Percentiles rank a stretch among this genome's conserved stretches.
phyloP scores from a whole-genome alignment of 208 protist genomes.

The Crithidia sp. region DNA sequence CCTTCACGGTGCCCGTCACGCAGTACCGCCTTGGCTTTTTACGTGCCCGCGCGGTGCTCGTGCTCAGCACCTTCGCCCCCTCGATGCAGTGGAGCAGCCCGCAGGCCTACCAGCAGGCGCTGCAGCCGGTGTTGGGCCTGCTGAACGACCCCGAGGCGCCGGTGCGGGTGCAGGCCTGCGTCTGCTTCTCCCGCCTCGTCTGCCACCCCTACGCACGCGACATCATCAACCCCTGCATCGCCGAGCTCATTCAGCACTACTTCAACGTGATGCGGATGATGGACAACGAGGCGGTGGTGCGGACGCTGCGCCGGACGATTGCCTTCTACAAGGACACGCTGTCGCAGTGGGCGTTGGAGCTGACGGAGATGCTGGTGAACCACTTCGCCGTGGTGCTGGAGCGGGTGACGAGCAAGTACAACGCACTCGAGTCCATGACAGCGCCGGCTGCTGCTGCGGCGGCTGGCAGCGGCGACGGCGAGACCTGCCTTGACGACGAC shows the following conservation, averaged over 20 bases:
- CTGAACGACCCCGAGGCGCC: slow-evolving; percentile 84
- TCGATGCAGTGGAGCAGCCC: slow-evolving; percentile 76
- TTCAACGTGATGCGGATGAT: slow-evolving; percentile 91
- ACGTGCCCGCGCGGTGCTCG: slow-evolving; percentile 78
- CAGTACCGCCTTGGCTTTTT: slow-evolving; percentile 80
- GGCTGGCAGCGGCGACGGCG: background rate
- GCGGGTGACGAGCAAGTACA: slow-evolving; percentile 56
- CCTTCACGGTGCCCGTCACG: slow-evolving; percentile 78
- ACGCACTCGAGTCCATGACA: slow-evolving; percentile 37
- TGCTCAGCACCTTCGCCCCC: slow-evolving; percentile 71
- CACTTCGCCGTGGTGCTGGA: slow-evolving; percentile 75
- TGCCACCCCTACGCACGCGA: slow-evolving; percentile 64
- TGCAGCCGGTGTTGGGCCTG: slow-evolving; percentile 72
- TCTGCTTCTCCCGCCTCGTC: slow-evolving; percentile 83
- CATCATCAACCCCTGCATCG: slow-evolving; percentile 86
- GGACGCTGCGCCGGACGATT: slow-evolving; percentile 90
- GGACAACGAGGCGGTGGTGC: slow-evolving; percentile 90
- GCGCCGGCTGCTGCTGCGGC: background rate
- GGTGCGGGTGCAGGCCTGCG: slow-evolving; percentile 90
- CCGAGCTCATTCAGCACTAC: slow-evolving; percentile 89
- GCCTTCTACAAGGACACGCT: slow-evolving; percentile 83
- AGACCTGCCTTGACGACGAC: slow-evolving; percentile 49
- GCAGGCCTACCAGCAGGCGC: slow-evolving; percentile 54
- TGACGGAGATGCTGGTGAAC: slow-evolving; percentile 82
- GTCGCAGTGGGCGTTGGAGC: slow-evolving; percentile 84